phyloP scores from a whole-genome alignment of 2,329 filamentous ascomycete genomes.

The Aspergillus versicolor region DNA sequence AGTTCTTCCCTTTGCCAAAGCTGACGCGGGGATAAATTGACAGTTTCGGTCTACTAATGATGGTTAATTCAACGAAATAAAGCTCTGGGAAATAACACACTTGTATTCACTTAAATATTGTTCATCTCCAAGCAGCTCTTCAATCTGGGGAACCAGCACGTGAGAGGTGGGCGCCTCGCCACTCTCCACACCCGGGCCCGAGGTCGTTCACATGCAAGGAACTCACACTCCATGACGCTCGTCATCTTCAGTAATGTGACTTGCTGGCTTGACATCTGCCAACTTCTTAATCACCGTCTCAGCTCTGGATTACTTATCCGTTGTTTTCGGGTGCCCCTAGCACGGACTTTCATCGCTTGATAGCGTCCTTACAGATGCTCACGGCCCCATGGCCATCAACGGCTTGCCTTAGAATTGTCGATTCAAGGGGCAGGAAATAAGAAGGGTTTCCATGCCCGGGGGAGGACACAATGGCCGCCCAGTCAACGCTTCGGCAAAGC shows the following conservation, averaged over 20 bases:
- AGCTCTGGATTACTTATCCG: neutral
- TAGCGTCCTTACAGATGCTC: conserved; percentile 10
- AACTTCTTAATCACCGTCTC: neutral
- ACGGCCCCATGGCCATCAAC: conserved; percentile 18
- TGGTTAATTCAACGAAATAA: neutral
- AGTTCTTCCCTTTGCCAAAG: too few relatives aligned
- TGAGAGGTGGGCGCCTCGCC: conserved; percentile 16
- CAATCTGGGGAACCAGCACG: conserved; percentile 21
- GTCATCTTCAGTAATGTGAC: conserved; percentile 13
- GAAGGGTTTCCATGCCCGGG: neutral
- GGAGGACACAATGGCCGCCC: conserved; percentile 67
- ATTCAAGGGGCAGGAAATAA: conserved; percentile 12
- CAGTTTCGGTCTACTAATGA: neutral
- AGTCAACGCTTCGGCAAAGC: conserved; percentile 74
- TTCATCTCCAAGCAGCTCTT: neutral
- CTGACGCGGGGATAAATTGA: neutral
- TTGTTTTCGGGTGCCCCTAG: neutral
- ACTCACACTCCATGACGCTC: neutral
- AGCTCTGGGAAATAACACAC: too few relatives aligned
- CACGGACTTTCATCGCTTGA: neutral
- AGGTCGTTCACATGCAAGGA: conserved; percentile 27
- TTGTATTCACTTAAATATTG: neutral
- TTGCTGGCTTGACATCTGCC: conserved; percentile 8
- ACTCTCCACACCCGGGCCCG: conserved; percentile 19
- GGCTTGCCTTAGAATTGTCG: conserved; percentile 15